These are phyloP conservation scores for Carex myosuroides DNA, from an alignment of 176 grass and related monocot genomes.

Conservation along the genomic window DNA sequence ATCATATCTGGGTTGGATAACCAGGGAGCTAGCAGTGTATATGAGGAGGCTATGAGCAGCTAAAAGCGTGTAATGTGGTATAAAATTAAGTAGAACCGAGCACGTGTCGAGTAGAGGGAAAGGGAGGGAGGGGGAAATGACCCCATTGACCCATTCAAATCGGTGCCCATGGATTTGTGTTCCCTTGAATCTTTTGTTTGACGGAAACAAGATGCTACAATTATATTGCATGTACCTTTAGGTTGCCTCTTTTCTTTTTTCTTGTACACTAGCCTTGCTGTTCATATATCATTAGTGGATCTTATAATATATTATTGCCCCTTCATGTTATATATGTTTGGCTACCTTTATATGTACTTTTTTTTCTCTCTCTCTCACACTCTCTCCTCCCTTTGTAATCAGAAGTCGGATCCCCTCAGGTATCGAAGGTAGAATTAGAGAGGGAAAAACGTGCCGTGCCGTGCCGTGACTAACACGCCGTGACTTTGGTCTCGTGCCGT, in stretches of 20 bases:
- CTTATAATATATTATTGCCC: neutral
- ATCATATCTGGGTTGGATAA: neutral
- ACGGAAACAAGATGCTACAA: constrained; percentile 11
- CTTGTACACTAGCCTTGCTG: constrained; percentile 10
- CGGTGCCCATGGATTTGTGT: constrained; percentile 18
- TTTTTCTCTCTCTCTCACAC: neutral
- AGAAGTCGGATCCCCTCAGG: too few species aligned
- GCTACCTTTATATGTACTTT: neutral
- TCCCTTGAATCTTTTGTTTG: neutral
- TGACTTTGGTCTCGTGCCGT: too few species aligned
- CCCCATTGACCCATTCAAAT: neutral
- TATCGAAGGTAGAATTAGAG: too few species aligned
- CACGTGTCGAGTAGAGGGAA: constrained; percentile 32
- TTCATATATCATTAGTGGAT: constrained; percentile 5
- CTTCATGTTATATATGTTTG: neutral
- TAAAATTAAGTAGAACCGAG: neutral
- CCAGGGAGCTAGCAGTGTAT: neutral
- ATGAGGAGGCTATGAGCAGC: neutral
- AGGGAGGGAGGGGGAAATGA: constrained; percentile 9
- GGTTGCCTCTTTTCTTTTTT: neutral
- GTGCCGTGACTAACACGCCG: too few species aligned
- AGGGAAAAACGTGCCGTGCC: too few species aligned
- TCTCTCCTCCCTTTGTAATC: neutral
- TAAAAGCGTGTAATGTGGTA: constrained; percentile 17
- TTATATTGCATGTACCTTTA: neutral